A percentile compares a stretch with the other conserved stretches of the same genome.
Evolutionary conservation across 2,329 filamentous ascomycete genomes (phyloP).

Genomic region (Hortaea werneckii): DNA sequence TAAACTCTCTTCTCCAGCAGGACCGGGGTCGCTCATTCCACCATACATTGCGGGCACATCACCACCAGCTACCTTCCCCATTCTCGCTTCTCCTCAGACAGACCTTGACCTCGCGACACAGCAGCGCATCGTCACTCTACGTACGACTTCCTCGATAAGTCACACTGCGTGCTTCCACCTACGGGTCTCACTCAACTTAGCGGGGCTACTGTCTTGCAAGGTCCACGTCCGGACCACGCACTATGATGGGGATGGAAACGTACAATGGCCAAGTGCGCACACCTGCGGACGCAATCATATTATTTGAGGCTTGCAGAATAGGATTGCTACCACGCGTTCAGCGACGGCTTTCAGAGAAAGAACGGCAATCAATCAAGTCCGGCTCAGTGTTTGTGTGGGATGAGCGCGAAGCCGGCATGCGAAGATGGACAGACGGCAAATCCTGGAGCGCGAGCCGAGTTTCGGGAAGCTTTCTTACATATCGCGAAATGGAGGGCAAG

Average conservation of each 20-base stretch:
- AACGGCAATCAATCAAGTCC: slow-evolving; percentile 88
- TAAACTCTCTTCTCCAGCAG: too few species aligned
- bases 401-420: slow-evolving; percentile 94
- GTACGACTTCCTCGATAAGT: too few species aligned
- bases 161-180: too few species aligned
- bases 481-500: slow-evolving; percentile 98
- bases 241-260: slow-evolving; percentile 63
- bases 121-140: too few species aligned
- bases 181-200: too few species aligned
- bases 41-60: too few species aligned
- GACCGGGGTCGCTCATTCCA: too few species aligned
- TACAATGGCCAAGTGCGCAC: slow-evolving; percentile 92
- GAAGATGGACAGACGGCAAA: slow-evolving; percentile 96
- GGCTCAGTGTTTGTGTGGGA: slow-evolving; percentile 99
- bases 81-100: too few species aligned
- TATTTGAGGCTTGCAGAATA: slow-evolving; percentile 93
- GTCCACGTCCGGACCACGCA: too few species aligned
- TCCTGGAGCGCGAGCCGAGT: slow-evolving; percentile 98
- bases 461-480: slow-evolving; percentile 93
- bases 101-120: too few species aligned
- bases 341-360: slow-evolving; percentile 87
- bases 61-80: too few species aligned
- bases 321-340: slow-evolving; percentile 87
- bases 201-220: too few species aligned
- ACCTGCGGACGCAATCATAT: slow-evolving; percentile 90